Evolutionary conservation across 108 stramenopile species (phyloP), one percentile per base, ranked within the genome.

Genomic region (Nitzschia palea): DNA sequence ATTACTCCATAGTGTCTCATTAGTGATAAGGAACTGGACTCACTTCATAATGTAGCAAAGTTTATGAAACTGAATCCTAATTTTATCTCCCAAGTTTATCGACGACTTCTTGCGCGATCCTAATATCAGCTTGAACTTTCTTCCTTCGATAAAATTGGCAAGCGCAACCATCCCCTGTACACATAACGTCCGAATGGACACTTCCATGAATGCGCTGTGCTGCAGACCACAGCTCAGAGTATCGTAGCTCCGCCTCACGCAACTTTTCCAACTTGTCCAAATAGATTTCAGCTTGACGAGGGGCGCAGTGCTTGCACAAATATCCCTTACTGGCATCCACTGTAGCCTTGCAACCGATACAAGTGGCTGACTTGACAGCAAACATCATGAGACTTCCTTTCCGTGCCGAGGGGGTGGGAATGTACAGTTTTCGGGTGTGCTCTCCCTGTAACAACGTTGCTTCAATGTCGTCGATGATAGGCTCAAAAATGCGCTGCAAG

Each of bases 361-460:
- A 99, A 52, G 90, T 93, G 14, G 89, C 92, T 56, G 83, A 89
- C 76, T 97, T 98, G 55, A 93, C 86, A 28, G 99, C 95, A 65
- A 98, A 99, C 84, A 88, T 94, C 95, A 96, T 97, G 71, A 99
- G 85, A 47, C 96, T 96, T 67, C 97, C 98, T 60, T 97, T 96
- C 55, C 87, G 81, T 15, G 97, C 95, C 25, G 87, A 80, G 12
- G 98, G 97, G 0, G 97, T 99, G 20, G 95, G 95, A 67, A 96
- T 96, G 73, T 90, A 95, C 58, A 98, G 89, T 67, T 94, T 94
- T 50, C 97, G 84, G 18, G 99, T 99, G 70, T 99, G 99, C 37
- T 98, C 99, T 37, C 99, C 99, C 53, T 92, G 75, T 30, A 99
- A 76, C 63, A 99, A 80, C 3, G 83, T 70, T 58, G 90, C 88